Evolutionary conservation across 1,284 basidiomycete genomes (phyloP).

Genomic region (Athelia sp.): DNA sequence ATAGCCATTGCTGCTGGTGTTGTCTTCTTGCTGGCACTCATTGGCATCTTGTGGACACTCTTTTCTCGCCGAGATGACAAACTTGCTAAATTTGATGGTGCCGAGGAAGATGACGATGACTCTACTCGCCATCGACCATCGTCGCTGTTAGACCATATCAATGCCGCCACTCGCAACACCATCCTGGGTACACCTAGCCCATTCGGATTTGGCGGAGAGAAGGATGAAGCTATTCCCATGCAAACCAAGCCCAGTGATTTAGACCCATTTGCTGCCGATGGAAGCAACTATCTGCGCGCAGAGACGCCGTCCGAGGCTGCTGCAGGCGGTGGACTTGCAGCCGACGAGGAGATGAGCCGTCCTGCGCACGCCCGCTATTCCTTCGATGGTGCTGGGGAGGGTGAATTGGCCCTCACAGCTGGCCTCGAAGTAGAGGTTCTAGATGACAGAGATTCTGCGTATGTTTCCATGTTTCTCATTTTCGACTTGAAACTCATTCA

Average conservation of each 20-base stretch:
- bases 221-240: constrained; percentile 37
- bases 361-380: constrained; percentile 77
- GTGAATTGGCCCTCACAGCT: constrained; percentile 64
- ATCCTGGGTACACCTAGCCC: constrained; percentile 58
- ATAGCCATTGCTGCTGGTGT: constrained; percentile 96
- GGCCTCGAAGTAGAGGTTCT: constrained; percentile 74
- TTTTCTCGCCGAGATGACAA: constrained; percentile 76
- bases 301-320: constrained; percentile 76
- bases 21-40: constrained; percentile 85
- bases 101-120: constrained; percentile 70
- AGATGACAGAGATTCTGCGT: constrained; percentile 77
- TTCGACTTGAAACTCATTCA: constrained; percentile 9
- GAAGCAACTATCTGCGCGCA: constrained; percentile 67
- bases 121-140: constrained; percentile 72
- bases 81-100: constrained; percentile 50
- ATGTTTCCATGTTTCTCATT: constrained; percentile 23
- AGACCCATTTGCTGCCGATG: constrained; percentile 67
- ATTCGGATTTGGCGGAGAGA: constrained; percentile 44
- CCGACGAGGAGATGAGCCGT: constrained; percentile 62
- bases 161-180: constrained; percentile 77
- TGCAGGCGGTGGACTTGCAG: constrained; percentile 38
- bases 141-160: constrained; percentile 81
- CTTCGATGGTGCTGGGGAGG: constrained; percentile 73
- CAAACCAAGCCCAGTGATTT: constrained; percentile 27
- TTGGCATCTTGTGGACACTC: constrained; percentile 88